Base-by-base conservation (phyloP, 805 yeast genomes). In the Nakazawaea pomicola region DNA sequence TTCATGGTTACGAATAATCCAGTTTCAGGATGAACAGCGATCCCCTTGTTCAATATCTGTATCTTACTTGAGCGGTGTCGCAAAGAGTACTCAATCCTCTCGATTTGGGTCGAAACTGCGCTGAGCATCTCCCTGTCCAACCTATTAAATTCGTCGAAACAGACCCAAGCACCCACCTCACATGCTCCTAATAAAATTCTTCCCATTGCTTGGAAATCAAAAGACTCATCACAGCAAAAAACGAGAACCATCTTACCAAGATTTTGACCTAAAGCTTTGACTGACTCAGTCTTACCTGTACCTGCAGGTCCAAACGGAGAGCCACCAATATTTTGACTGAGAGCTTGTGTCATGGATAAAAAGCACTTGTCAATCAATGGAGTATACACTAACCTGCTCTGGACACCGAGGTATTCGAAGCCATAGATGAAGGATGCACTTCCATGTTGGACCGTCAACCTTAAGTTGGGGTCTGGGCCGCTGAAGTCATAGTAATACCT, bases 281-380 rank as follows among this genome's bases (percentile, higher is more conserved):
- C 72, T 0, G 95, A 73, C 56, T 91, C 98, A 0, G 98, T 91
- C 55, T 91, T 91, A 49, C 98, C 98, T 0, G 98, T 91, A 31
- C 98, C 98, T 2, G 98, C 96, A 1, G 98, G 97, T 0, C 98
- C 98, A 58, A 83, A 79, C 1, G 95, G 83, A 1, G 95, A 83
- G 0, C 95, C 95, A n/a, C 98, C 98, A 7, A 78, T 64, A 27
- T 72, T 73, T 49, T 80, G 87, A 25, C 76, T 72, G 14, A 89
- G 56, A 0, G 97, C 90, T 45, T 81, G 83, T 0, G 84, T 67
- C 78, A 90, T 75, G 0, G 89, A 65, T 7, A 81, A 55, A 54
- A 74, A 87, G 43, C 87, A 76, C 5, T 70, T 65, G 36, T 76
- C 76, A 6, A 85, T 68, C 15, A 87, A 64, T 1, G 91, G 87